Evolutionary conservation across 2,329 filamentous ascomycete genomes (phyloP), one percentile per base, ranked within the genome.

Genomic region (Monilinia polystroma): DNA sequence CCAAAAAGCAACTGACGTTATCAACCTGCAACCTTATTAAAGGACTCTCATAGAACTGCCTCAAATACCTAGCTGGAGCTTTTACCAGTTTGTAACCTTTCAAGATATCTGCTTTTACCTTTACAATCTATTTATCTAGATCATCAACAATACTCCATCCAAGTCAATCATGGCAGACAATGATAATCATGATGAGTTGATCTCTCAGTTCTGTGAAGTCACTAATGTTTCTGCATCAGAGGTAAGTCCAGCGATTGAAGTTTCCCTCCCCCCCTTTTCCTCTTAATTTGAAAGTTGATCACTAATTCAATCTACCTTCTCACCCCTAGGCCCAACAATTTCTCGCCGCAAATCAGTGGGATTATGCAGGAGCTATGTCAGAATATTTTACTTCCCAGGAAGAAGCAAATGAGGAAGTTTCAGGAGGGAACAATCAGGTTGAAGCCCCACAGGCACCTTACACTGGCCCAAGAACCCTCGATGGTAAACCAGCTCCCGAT

Each of bases 301-400:
- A 32, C 58, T 62, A 29, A 62, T 23, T 51, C 14, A 23, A n/a
- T n/a, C 6, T 23, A 1, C 12, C 6, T n/a, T 10, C 10, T 54
- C 35, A 51, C 47, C 70, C 67, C 38, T 66, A 93, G 90, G 90
- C 90, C 57, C 81, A 82, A 66, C 82, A 88, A 68, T 90, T 90
- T 71, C 85, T 94, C 10, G 80, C 82, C 29, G 83, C 84, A 47
- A 87, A 84, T 73, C 79, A 84, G 70, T 92, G 90, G 88, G 84
- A 92, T 73, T 79, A 91, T 54, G 81, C 84, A 70, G 79, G 81
- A 12, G 89, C 89, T 20, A 83, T 85, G 64, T 82, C 85, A 41
- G 83, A 86, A 62, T 90, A 83, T 79, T 91, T 86, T 74, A 81
- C 82, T 68, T 81, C 85, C 67, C 79, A 82, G 45, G 85, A 87